These are phyloP conservation scores for Litsea cubeba DNA, from an alignment of 164 flowering plant species.

Conservation along the genomic window DNA sequence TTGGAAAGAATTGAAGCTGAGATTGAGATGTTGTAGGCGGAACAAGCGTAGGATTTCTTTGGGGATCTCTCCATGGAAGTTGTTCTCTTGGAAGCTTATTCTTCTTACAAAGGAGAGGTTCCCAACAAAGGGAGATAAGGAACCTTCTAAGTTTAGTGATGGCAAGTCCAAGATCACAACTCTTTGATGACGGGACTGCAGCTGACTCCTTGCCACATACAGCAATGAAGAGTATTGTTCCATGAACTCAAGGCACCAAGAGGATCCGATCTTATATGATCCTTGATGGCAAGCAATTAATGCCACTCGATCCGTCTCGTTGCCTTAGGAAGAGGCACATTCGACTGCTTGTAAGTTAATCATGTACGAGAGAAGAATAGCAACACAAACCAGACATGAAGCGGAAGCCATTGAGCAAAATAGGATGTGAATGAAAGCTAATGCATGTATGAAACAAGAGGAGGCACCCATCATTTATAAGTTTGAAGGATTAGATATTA, in stretches of 20 bases:
- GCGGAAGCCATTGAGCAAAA: too few species aligned
- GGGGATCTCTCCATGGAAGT: constrained; percentile 29
- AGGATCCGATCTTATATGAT: constrained; percentile 13
- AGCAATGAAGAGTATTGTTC: constrained; percentile 18
- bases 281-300: constrained; percentile 18
- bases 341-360: neutral
- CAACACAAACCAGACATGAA: neutral
- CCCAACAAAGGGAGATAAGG: constrained; percentile 34
- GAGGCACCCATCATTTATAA: too few species aligned
- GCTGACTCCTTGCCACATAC: constrained; percentile 14
- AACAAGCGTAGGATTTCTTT: constrained; percentile 23
- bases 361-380: neutral
- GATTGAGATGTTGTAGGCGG: constrained; percentile 25
- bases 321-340: neutral
- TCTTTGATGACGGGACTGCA: constrained; percentile 23
- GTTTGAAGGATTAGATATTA: too few species aligned
- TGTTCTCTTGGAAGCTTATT: constrained; percentile 34
- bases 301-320: constrained; percentile 14
- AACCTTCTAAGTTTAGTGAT: constrained; percentile 19
- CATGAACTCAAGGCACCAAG: constrained; percentile 13
- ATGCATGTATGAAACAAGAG: too few species aligned
- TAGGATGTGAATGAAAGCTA: too few species aligned
- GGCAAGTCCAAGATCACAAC: constrained; percentile 28
- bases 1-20: constrained; percentile 27
- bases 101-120: constrained; percentile 38